A percentile compares a stretch with the other conserved stretches of the same genome.
phyloP scores from a whole-genome alignment of 129 eudicot genomes.

The Arctium minus region DNA sequence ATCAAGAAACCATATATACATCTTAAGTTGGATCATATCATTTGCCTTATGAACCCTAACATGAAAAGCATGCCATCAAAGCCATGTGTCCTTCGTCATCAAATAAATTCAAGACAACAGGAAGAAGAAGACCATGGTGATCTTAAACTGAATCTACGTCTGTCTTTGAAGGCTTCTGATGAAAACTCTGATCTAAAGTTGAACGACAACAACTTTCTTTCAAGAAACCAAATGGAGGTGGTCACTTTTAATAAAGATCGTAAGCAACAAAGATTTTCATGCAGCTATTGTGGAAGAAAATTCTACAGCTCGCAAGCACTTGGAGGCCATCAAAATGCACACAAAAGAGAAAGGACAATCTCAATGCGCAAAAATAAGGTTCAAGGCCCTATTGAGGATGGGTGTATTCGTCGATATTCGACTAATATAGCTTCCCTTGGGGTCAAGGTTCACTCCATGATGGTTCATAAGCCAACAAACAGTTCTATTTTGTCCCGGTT shows the following conservation, averaged over 20 bases:
- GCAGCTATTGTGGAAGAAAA: constrained; percentile 70
- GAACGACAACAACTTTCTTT: constrained; percentile 25
- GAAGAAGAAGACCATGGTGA: constrained; percentile 5
- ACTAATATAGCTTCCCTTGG: constrained; percentile 51
- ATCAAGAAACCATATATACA: background rate
- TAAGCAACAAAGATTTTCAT: constrained; percentile 46
- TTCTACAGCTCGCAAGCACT: constrained; percentile 82
- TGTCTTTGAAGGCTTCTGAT: constrained; percentile 29
- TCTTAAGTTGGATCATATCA: background rate
- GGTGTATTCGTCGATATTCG: constrained; percentile 7
- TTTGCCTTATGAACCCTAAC: background rate
- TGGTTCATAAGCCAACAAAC: constrained; percentile 45
- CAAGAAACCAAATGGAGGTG: background rate
- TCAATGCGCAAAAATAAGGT: constrained; percentile 36
- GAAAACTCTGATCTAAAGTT: constrained; percentile 26
- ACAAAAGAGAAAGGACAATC: constrained; percentile 56
- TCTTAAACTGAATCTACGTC: constrained; percentile 39
- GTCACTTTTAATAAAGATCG: background rate
- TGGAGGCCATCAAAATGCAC: constrained; percentile 94
- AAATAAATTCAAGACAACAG: background rate
- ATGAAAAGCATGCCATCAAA: constrained; percentile 14
- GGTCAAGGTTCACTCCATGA: constrained; percentile 59
- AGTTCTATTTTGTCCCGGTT: background rate
- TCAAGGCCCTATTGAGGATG: constrained; percentile 4
- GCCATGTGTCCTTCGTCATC: constrained; percentile 9